Evolutionary conservation across 2,329 filamentous ascomycete species (phyloP).

Genomic region (Teratosphaeria gauchensis): DNA sequence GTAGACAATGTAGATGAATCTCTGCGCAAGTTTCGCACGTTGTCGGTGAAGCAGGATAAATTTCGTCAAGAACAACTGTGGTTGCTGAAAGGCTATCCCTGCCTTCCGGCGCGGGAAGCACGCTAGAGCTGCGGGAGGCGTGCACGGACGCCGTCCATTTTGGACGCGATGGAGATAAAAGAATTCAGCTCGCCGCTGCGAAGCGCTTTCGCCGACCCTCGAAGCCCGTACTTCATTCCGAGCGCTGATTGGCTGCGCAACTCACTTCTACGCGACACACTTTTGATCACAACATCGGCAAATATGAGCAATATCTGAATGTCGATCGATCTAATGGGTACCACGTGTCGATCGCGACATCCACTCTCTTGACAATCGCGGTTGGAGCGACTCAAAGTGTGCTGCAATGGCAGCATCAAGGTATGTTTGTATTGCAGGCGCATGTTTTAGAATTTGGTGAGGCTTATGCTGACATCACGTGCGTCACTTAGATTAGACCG

Average conservation of each 20-base stretch:
- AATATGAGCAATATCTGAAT: neutral
- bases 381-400: neutral
- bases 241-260: neutral
- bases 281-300: neutral
- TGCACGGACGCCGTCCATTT: neutral
- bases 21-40: neutral
- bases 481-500: constrained; percentile 28
- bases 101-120: neutral
- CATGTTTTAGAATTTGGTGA: neutral
- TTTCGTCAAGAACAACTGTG: neutral
- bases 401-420: neutral
- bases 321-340: neutral
- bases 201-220: neutral
- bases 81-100: neutral
- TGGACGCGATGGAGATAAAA: neutral
- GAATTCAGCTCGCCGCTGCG: neutral
- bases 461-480: neutral
- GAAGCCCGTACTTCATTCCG: neutral
- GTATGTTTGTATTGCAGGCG: neutral
- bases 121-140: neutral
- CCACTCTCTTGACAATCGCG: neutral
- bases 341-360: neutral
- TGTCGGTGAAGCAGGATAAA: neutral
- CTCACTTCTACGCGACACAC: neutral
- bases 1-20: neutral